phyloP scores from a whole-genome alignment of 352 stramenopile species.

The Phytophthora ohioensis region DNA sequence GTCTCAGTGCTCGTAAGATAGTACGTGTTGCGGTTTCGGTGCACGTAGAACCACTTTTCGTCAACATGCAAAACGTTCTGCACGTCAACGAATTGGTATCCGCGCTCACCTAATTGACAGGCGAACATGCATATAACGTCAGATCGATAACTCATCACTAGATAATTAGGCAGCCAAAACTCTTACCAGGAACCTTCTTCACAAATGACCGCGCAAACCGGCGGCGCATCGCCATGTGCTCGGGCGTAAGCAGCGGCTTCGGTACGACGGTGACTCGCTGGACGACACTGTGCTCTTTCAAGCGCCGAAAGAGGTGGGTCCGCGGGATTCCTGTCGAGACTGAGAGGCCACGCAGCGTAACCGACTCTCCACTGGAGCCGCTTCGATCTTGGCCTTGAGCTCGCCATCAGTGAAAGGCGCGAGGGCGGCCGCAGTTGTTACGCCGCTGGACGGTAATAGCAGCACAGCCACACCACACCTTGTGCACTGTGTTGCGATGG shows the following conservation, averaged over 20 bases:
- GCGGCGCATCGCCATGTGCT: no score
- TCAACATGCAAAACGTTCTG: conserved; percentile 3
- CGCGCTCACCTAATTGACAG: no score
- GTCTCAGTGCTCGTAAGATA: background rate
- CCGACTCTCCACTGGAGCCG: background rate
- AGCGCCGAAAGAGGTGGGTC: conserved; percentile 11
- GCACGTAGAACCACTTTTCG: conserved; percentile 17
- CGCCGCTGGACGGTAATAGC: background rate
- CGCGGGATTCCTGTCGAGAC: background rate
- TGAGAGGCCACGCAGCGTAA: conserved; percentile 2
- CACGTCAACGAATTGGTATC: no score
- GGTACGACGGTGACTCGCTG: background rate
- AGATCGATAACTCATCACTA: no score
- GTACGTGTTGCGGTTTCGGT: conserved; percentile 11
- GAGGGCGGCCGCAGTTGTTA: conserved; percentile 1
- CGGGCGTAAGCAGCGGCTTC: background rate
- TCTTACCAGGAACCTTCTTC: no score
- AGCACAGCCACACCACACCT: conserved; percentile 1
- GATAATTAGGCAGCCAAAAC: no score
- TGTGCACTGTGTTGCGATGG: conserved; percentile 5
- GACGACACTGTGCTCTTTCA: background rate
- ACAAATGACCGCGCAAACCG: no score
- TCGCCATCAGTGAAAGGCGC: background rate
- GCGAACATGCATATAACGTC: no score
- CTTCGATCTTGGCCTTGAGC: conserved; percentile 1